These are phyloP conservation scores for Pistacia integerrima DNA, from an alignment of 345 rosid species.

Conservation along the genomic window DNA sequence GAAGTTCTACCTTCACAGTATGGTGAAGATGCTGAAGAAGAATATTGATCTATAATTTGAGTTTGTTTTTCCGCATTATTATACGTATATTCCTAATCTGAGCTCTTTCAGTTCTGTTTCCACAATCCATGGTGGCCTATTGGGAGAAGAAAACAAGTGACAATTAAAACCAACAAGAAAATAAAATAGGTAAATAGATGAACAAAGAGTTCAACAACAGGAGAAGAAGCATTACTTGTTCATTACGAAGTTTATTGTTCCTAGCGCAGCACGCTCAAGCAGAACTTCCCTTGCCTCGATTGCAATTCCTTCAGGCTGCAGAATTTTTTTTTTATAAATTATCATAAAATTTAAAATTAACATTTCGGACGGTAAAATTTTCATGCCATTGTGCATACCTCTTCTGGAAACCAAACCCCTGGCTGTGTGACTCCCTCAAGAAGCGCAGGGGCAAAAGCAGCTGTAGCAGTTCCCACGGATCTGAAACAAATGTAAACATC, in stretches of 20 bases:
- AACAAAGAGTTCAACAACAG: background rate
- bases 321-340: background rate
- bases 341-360: background rate
- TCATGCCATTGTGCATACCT: constrained; percentile 41
- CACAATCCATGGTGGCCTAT: constrained; percentile 93
- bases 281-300: constrained; percentile 81
- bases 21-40: background rate
- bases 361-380: background rate
- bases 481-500: constrained; percentile 38
- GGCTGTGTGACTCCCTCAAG: constrained; percentile 95
- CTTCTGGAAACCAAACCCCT: constrained; percentile 98
- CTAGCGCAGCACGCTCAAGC: constrained; percentile 83
- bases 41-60: background rate
- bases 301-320: constrained; percentile 87
- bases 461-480: constrained; percentile 67
- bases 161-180: background rate
- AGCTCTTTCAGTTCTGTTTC: constrained; percentile 82
- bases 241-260: constrained; percentile 74
- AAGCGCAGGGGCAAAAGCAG: constrained; percentile 77
- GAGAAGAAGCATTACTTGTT: constrained; percentile 56
- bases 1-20: background rate
- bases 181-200: background rate
- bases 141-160: constrained; percentile 3
- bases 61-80: constrained; percentile 27
- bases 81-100: constrained; percentile 80